Percentiles rank a stretch among this genome's conserved stretches.
phyloP scores from a whole-genome alignment of 768 basidiomycete species.

The Panus rudis region DNA sequence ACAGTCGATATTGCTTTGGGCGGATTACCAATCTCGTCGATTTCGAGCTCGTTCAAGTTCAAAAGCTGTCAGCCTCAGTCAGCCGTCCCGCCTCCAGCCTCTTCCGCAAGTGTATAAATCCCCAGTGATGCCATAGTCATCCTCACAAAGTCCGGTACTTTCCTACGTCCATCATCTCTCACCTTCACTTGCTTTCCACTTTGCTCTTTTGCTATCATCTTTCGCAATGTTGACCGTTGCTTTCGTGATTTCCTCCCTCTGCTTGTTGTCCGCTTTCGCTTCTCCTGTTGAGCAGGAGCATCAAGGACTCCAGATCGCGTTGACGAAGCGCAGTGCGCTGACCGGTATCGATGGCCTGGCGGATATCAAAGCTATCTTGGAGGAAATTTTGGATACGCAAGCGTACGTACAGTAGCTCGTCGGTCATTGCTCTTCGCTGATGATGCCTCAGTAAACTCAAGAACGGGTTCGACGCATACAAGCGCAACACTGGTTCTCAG shows the following conservation, averaged over 20 bases:
- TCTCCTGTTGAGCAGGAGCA: neutral
- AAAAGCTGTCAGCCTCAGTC: too few relatives aligned
- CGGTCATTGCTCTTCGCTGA: neutral
- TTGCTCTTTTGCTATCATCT: too few relatives aligned
- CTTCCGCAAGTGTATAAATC: too few relatives aligned
- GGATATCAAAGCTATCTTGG: neutral
- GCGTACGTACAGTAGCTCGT: neutral
- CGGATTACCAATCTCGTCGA: too few relatives aligned
- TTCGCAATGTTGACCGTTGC: conserved; percentile 4
- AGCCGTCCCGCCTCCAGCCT: too few relatives aligned
- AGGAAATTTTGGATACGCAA: neutral
- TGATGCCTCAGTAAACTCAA: neutral
- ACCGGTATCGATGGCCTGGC: neutral
- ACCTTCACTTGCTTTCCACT: neutral
- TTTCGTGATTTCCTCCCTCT: neutral
- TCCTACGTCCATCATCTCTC: neutral
- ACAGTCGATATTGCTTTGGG: too few relatives aligned
- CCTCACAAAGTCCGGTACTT: too few relatives aligned
- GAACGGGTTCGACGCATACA: neutral
- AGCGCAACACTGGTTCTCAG: neutral
- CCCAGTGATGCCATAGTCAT: too few relatives aligned
- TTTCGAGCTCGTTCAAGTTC: too few relatives aligned
- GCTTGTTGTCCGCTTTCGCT: neutral
- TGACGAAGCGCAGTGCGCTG: neutral
- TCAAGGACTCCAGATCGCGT: neutral